Percentiles rank a stretch among this genome's conserved stretches.
These are phyloP conservation scores for Rhypophila decipiens DNA, from an alignment of 495 filamentous ascomycete species.

Conservation along the genomic window DNA sequence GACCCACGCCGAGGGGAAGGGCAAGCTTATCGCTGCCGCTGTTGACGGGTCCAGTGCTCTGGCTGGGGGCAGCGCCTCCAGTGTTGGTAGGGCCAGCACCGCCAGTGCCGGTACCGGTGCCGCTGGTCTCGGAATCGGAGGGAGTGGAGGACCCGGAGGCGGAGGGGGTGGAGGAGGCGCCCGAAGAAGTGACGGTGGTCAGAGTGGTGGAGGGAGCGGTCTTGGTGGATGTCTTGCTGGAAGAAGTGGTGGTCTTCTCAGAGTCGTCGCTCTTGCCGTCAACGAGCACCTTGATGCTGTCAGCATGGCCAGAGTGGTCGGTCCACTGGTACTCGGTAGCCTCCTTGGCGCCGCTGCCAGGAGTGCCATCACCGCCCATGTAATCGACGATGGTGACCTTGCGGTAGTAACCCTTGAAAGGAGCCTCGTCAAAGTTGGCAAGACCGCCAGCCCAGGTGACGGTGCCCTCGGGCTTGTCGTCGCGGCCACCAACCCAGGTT, in stretches of 20 bases:
- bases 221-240: conserved; percentile 16
- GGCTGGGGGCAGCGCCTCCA: neutral
- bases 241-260: conserved; percentile 15
- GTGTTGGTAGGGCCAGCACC: conserved; percentile 1
- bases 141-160: conserved; percentile 6
- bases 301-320: conserved; percentile 64
- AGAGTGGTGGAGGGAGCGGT: conserved; percentile 15
- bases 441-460: conserved; percentile 84
- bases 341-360: conserved; percentile 47
- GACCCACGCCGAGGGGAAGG: conserved; percentile 13
- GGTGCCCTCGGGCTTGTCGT: conserved; percentile 61
- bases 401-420: conserved; percentile 82
- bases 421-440: conserved; percentile 67
- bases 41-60: neutral
- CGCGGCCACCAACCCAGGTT: conserved; percentile 78
- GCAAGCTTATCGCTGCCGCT: conserved; percentile 18
- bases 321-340: conserved; percentile 64
- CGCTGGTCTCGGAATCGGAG: conserved; percentile 2
- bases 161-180: neutral
- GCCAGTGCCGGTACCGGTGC: conserved; percentile 8
- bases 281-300: conserved; percentile 68
- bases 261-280: conserved; percentile 57
- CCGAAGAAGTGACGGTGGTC: conserved; percentile 12
- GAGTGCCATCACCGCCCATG: conserved; percentile 68
- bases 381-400: conserved; percentile 76